Base-by-base conservation (phyloP, 148 eudicot genomes). In the Nyssa sinensis region DNA sequence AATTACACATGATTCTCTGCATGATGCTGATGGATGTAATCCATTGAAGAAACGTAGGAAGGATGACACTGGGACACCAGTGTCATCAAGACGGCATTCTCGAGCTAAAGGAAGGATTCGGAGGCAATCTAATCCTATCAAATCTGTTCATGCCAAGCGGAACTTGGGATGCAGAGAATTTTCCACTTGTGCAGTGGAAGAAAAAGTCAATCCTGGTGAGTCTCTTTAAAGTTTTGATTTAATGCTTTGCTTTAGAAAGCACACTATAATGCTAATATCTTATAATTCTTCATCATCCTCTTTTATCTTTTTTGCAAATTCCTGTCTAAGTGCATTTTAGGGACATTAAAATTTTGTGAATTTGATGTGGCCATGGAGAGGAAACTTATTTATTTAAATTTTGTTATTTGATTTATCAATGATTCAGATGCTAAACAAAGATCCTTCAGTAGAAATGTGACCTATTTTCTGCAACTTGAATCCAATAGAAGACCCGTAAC, bases 401-500 rank as follows among this genome's bases (percentile, higher is more conserved):
- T 53, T 12, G 25, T 57, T 70, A 7, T 51, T 37, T 23, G 57
- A 35, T 39, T 69, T 62, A 29, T 30, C 25, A 70, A 57, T 37
- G 24, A 64, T 51, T 65, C 28, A 66, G 73, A 5, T 41, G 51
- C 30, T 0, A 32, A 59, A 68, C 37, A 35, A 53, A 57, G 65
- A 30, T 8, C 65, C 27, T 14, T 59, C 1, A 23, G 19, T 8
- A 41, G 9, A 14, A 41, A 41, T 7, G 9, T 41, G 33, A 0
- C 33, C 19, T 44, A 44, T 23, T 1, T 5, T 30, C 11, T 73
- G 19, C 68, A 62, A 30, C 47, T 57, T 73, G 60, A 11, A 67
- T 80, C 89, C 4, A 80, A 70, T n/a, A 67, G 86, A 81, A 73
- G 91, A 70, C 64, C 53, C 2, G 73, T 83, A 10, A 71, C 78